Evolutionary conservation across 1,284 basidiomycete species (phyloP), one percentile per base, ranked within the genome.

Genomic region (Moesziomyces parantarcticus): DNA sequence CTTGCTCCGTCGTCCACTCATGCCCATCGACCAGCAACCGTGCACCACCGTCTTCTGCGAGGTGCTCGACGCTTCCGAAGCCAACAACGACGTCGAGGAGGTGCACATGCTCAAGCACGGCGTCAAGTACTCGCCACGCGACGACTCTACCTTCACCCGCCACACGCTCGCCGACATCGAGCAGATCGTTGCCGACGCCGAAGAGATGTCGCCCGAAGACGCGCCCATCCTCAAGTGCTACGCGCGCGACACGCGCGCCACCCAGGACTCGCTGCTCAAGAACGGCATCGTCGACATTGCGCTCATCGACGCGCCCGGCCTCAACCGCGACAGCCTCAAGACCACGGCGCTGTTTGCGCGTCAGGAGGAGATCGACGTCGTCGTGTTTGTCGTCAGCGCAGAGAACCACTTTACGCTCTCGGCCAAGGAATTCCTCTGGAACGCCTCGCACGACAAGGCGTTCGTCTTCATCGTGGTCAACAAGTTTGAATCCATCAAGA

Each of bases 401-500:
- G 96, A 98, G 86, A 99, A 99, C 85, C 96, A 99, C 87, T 97
- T 99, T 84, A 99, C 97, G 0, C 88, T 97, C 8, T 96, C 93
- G 0, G 92, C 94, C 10, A 93, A 92, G 82, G 95, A 99, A 85
- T 99, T 99, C 87, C 88, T 99, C 45, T 89, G 87, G 87, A 94
- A 90, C 78, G 95, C 97, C 1, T 92, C 92, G 85, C 92, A 94
- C 81, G 97, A 99, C 86, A 99, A 99, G 87, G 94, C 96, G 0
- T 97, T 97, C 84, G 87, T 99, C 40, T 99, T 99, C 87, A 92
- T 99, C 80, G 97, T 99, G 49, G 96, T 99, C 83, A 99, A 99
- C 89, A 95, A 97, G 85, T 99, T 91, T 83, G 94, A 94, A 81
- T 91, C 93, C 83, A 97, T 99, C 85, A 89, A 90, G 81, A 92